Evolutionary conservation across 805 yeast genomes (phyloP), one percentile per base, ranked within the genome.

Genomic region (Suhomyces emberorum): DNA sequence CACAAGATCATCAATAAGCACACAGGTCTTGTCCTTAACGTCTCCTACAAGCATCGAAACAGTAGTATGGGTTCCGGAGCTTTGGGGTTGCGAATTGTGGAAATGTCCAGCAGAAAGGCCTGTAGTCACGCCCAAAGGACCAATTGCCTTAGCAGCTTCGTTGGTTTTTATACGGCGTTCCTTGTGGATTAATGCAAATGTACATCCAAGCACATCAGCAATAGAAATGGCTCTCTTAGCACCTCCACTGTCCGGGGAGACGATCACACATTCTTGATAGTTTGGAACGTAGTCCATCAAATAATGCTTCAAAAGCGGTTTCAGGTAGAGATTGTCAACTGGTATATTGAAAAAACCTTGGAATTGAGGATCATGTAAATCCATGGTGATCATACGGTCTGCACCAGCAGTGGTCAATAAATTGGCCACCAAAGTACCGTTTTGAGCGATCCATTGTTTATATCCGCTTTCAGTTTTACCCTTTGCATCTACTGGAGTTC

Each of bases 171-270:
- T 75, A 46, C 95, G 70, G 55, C 95, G 72, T 57, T 93, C 98
- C 62, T 93, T 93, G 63, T 93, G 98, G 46, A 93, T 88, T 61
- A 93, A 70, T 0, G 99, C 98, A 67, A 93, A 89, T 17, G 88
- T 76, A 68, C 93, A 76, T 14, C 87, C 88, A 39, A 93, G 65
- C 1, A 84, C 76, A 63, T 93, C 99, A 1, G 98, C 98, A 42
- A 93, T 76, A 1, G 91, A 83, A 1, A 96, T 86, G 21, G 98
- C 97, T 47, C 98, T 70, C 61, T 93, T 93, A 33, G 98, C 99
- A 44, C 99, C 99, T 54, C 99, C 99, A 15, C 97, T 93, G 63
- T 93, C 99, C 0, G 99, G 99, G 1, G 96, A 88, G 22, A 93
- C 97, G 49, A 93, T 79, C 6, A 93, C 95, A 28, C 91, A 84